Base-by-base conservation (phyloP, 164 flowering plant species). In the Tetrastigma voinierianum region DNA sequence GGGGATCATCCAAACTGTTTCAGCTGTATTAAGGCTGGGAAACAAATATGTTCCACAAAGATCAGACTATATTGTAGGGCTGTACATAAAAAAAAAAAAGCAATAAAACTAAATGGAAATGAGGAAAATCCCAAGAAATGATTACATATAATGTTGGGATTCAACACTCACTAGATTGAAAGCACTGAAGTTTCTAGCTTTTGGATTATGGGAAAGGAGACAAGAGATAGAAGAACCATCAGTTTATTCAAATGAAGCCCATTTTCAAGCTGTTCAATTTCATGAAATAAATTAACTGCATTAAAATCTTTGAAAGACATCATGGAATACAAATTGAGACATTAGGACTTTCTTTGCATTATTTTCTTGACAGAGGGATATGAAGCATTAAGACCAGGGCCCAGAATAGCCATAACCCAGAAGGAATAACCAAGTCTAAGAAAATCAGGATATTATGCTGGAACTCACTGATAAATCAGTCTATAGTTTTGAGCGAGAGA, bases 371-470 rank as follows among this genome's bases (percentile, higher is more conserved):
- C n/a, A n/a, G n/a, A n/a, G n/a, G n/a, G n/a, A n/a, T n/a, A n/a
- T n/a, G n/a, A n/a, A n/a, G n/a, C n/a, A n/a, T n/a, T n/a, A n/a
- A n/a, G n/a, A n/a, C n/a, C n/a, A n/a, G n/a, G n/a, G n/a, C 6
- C 40, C 40, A 25, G 40, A 25, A n/a, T n/a, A n/a, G n/a, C n/a
- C n/a, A n/a, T n/a, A n/a, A n/a, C n/a, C n/a, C n/a, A n/a, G n/a
- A n/a, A n/a, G 83, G 83, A 16, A 80, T 45, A 1, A 77, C n/a
- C 81, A 40, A 80, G 79, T 45, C 64, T 72, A 56, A 80, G 9
- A 61, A 77, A 80, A 19, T n/a, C 23, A 2, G 53, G 16, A 77
- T 43, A 67, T 75, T 53, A 14, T 68, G 69, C 44, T 77, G 12
- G 17, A 79, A 71, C 52, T 75, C 48, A 51, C 71, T 12, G 83